These are phyloP conservation scores for Lactarius vividus DNA, from an alignment of 768 basidiomycete genomes.

Conservation along the genomic window DNA sequence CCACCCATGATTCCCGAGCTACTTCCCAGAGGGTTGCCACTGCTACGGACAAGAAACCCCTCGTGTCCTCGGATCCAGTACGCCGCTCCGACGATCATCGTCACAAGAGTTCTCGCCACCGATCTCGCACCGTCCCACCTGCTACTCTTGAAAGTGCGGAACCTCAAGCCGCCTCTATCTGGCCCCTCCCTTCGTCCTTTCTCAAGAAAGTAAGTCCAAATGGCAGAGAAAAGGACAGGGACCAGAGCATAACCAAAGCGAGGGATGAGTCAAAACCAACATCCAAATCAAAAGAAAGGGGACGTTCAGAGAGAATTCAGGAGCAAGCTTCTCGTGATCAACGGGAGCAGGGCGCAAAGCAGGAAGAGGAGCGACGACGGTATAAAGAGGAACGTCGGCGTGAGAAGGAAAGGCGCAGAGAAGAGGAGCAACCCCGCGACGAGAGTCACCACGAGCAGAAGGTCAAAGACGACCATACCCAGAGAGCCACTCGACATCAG, in stretches of 20 bases:
- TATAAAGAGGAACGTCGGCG: slow-evolving; percentile 28
- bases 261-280: slow-evolving; percentile 14
- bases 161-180: slow-evolving; percentile 19
- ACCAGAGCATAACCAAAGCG: slow-evolving; percentile 7
- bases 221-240: slow-evolving; percentile 19
- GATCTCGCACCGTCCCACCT: slow-evolving; percentile 9
- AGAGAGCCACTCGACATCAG: slow-evolving; percentile 15
- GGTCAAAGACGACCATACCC: slow-evolving; percentile 24
- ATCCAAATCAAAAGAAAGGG: slow-evolving; percentile 27
- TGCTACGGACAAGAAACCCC: slow-evolving; percentile 13
- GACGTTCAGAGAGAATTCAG: slow-evolving; percentile 24
- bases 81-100: slow-evolving; percentile 18
- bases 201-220: slow-evolving; percentile 30
- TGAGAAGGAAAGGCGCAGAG: slow-evolving; percentile 27
- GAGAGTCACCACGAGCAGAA: slow-evolving; percentile 27
- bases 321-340: slow-evolving; percentile 28
- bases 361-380: slow-evolving; percentile 24
- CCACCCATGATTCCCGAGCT: slow-evolving; percentile 21
- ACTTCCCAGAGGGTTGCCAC: slow-evolving; percentile 11
- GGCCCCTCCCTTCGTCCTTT: slow-evolving; percentile 23
- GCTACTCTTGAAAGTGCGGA: slow-evolving; percentile 9
- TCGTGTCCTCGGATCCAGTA: slow-evolving; percentile 17
- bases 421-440: slow-evolving; percentile 27
- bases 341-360: slow-evolving; percentile 12
- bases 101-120: slow-evolving; percentile 24